Percentiles rank a stretch among this genome's conserved stretches.
Evolutionary conservation across 75 land plant species (phyloP).

Genomic region (Picea sitchensis): DNA sequence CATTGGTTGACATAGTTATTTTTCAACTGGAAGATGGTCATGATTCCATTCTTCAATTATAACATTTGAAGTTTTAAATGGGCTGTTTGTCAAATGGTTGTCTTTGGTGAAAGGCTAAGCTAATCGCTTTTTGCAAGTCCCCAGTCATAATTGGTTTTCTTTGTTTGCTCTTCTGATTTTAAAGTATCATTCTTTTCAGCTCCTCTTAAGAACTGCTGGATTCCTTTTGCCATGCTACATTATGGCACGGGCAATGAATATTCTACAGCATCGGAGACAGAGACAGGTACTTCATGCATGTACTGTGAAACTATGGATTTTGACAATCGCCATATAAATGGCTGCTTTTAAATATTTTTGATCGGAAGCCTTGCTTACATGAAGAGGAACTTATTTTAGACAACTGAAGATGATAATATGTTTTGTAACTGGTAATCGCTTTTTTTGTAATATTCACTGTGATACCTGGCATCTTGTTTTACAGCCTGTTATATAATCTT

Average conservation of each 20-base stretch:
- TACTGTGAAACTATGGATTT: too few relatives aligned
- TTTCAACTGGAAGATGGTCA: neutral
- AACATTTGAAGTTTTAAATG: neutral
- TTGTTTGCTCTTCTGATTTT: neutral
- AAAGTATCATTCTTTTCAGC: conserved; percentile 13
- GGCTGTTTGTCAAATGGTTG: neutral
- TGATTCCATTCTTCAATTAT: neutral
- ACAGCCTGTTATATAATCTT: too few relatives aligned
- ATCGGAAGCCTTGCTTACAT: too few relatives aligned
- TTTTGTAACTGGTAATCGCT: too few relatives aligned
- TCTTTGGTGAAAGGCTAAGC: too few relatives aligned
- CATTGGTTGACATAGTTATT: neutral
- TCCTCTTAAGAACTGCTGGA: conserved; percentile 33
- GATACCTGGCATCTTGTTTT: too few relatives aligned
- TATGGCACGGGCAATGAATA: conserved; percentile 39
- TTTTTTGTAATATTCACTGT: too few relatives aligned
- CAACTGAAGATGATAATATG: too few relatives aligned
- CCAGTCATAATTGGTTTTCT: too few relatives aligned
- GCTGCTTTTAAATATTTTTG: too few relatives aligned
- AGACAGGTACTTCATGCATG: conserved; percentile 20
- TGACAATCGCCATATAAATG: too few relatives aligned
- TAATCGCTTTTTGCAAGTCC: neutral
- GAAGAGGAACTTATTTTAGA: too few relatives aligned
- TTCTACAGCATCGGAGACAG: conserved; percentile 37
- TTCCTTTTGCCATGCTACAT: conserved; percentile 46